Percentiles rank a stretch among this genome's conserved stretches.
Conservation (phyloP, 2,329 filamentous ascomycete genomes). For the Aspergillus floridensis region DNA sequence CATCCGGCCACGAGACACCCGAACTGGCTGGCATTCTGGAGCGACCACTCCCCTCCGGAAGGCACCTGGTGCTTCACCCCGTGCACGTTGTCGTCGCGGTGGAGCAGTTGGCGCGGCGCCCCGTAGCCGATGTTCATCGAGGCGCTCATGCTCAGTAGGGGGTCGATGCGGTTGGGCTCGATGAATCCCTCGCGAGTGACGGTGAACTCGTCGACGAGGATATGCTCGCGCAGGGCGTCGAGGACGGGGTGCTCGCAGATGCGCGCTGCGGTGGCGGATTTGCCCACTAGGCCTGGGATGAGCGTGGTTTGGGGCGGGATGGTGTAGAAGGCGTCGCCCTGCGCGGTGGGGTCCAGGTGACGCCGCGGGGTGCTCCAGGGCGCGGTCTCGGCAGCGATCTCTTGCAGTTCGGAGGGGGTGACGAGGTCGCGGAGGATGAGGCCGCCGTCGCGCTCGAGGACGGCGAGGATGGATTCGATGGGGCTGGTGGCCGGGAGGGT, state of each 20-base stretch:
- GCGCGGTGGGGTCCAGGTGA: background rate
- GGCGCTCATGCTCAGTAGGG: constrained; percentile 29
- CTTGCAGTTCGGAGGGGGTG: constrained; percentile 20
- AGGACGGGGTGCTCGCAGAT: constrained; percentile 24
- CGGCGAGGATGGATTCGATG: constrained; percentile 28
- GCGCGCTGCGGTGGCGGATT: constrained; percentile 25
- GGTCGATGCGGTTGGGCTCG: constrained; percentile 22
- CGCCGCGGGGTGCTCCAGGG: constrained; percentile 9
- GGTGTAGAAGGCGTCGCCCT: constrained; percentile 17
- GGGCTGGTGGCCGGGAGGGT: constrained; percentile 24
- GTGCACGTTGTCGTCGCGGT: constrained; percentile 35
- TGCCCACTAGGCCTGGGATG: constrained; percentile 31
- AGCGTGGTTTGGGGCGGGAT: constrained; percentile 27
- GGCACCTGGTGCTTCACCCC: constrained; percentile 21
- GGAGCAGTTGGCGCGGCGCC: constrained; percentile 30
- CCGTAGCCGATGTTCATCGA: constrained; percentile 30
- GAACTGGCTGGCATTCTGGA: constrained; percentile 24
- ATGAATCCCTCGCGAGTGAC: constrained; percentile 22
- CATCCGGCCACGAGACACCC: constrained; percentile 30
- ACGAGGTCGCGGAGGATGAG: constrained; percentile 33
- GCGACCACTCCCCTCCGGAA: constrained; percentile 2
- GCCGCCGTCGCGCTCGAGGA: constrained; percentile 34
- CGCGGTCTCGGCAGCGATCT: constrained; percentile 23
- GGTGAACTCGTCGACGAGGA: constrained; percentile 26
- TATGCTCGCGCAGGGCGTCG: constrained; percentile 22